Evolutionary conservation across 2,329 filamentous ascomycete species (phyloP).

Genomic region (Colletotrichum echinochloae): DNA sequence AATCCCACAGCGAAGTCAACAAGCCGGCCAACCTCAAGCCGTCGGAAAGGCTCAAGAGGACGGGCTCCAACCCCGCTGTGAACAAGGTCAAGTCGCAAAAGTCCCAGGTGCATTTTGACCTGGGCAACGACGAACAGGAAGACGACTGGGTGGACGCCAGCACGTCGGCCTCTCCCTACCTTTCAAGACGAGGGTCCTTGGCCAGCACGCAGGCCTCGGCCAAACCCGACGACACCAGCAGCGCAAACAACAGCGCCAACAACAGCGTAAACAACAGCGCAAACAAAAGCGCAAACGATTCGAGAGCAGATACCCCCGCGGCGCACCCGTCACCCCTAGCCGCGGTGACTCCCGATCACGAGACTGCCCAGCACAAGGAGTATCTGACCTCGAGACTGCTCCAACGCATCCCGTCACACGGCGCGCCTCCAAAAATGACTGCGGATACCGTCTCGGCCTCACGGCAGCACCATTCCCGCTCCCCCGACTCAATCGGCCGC

Average conservation of each 20-base stretch:
- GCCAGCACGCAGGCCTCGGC: constrained; percentile 60
- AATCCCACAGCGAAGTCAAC: constrained; percentile 67
- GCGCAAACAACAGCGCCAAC: not conserved
- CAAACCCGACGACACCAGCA: constrained; percentile 47
- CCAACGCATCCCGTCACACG: constrained; percentile 71
- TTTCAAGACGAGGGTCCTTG: constrained; percentile 56
- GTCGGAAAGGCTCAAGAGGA: constrained; percentile 64
- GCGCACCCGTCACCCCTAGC: constrained; percentile 37
- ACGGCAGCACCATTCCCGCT: constrained; percentile 46
- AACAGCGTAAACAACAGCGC: constrained; percentile 45
- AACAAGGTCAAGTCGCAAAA: constrained; percentile 58
- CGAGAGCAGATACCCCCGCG: constrained; percentile 42
- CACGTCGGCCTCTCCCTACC: constrained; percentile 70
- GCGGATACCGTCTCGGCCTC: constrained; percentile 66
- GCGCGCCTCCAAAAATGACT: constrained; percentile 74
- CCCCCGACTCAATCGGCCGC: constrained; percentile 53
- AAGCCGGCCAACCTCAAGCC: constrained; percentile 61
- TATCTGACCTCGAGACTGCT: constrained; percentile 76
- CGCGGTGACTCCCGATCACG: constrained; percentile 52
- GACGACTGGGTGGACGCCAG: constrained; percentile 78
- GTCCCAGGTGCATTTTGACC: constrained; percentile 71
- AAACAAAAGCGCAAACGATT: constrained; percentile 45
- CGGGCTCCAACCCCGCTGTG: constrained; percentile 63
- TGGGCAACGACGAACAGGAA: constrained; percentile 65
- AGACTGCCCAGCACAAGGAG: constrained; percentile 67